Conservation (phyloP, 2,329 filamentous ascomycete genomes). For the Clarireedia hainanense region DNA sequence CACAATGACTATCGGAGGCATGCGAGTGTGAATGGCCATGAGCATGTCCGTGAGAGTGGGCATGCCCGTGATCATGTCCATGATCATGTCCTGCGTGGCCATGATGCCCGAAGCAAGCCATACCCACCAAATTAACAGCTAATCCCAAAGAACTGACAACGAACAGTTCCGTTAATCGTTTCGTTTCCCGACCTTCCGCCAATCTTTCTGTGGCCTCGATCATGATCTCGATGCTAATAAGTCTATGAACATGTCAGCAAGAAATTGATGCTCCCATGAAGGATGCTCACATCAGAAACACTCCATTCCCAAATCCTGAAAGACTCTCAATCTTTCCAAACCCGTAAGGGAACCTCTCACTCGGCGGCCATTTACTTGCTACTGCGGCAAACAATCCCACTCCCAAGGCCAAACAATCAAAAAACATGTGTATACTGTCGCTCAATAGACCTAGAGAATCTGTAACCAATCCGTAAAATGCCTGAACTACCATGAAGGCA, state of each 20-base stretch:
- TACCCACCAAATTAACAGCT: conserved; percentile 84
- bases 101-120: conserved; percentile 40
- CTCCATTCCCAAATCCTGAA: conserved; percentile 92
- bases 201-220: conserved; percentile 89
- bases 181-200: conserved; percentile 74
- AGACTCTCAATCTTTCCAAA: conserved; percentile 96
- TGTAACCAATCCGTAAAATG: conserved; percentile 87
- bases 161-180: conserved; percentile 77
- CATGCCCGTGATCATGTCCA: conserved; percentile 18
- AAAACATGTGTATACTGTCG: conserved; percentile 99
- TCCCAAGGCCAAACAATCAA: conserved; percentile 87
- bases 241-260: conserved; percentile 39
- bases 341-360: conserved; percentile 82
- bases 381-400: conserved; percentile 89
- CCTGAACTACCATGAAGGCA: conserved; percentile 87
- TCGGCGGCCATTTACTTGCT: conserved; percentile 94
- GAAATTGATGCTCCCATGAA: background rate
- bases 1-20: conserved; percentile 28
- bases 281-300: conserved; percentile 73
- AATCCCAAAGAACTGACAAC: conserved; percentile 82
- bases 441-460: conserved; percentile 92
- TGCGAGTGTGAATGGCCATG: conserved; percentile 28
- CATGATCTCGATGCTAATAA: conserved; percentile 93
- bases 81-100: conserved; percentile 37
- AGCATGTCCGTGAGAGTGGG: conserved; percentile 28